Evolutionary conservation across 148 eudicot genomes (phyloP), one percentile per base, ranked within the genome.

Genomic region (Salicornia ramosissima): DNA sequence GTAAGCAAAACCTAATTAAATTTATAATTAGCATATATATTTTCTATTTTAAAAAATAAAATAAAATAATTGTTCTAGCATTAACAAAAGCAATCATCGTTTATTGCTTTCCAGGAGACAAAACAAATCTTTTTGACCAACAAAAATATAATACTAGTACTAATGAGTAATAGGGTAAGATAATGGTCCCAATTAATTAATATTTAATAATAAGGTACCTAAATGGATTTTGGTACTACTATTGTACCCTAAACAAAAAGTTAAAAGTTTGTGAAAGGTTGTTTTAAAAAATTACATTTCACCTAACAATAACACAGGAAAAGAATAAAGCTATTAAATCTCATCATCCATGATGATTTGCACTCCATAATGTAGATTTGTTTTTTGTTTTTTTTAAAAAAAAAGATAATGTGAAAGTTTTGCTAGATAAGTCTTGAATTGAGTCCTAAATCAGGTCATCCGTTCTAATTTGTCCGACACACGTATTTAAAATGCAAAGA

Each of bases 311-410:
- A n/a, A 18, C 6, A 58, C 15, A 14, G 9, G n/a, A 63, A 71
- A 49, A 34, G 39, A 51, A 50, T 19, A 39, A 21, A 19, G 21
- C 61, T n/a, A 57, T 51, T 59, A 64, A 46, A 18, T 60, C 56
- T 60, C 46, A 33, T 71, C 74, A 33, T 71, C 74, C 67, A 62
- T 71, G 47, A 62, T 71, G 47, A 51, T 61, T 62, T 58, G 29
- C 56, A 26, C 56, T 55, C 52, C 10, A 40, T 25, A n/a, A n/a
- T n/a, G n/a, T n/a, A n/a, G n/a, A n/a, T n/a, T n/a, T n/a, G n/a
- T n/a, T n/a, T n/a, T n/a, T n/a, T n/a, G n/a, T n/a, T n/a, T n/a
- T n/a, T n/a, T n/a, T n/a, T n/a, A n/a, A n/a, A n/a, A n/a, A n/a
- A n/a, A n/a, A n/a, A n/a, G n/a, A n/a, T n/a, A n/a, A n/a, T n/a